Conservation (phyloP, 208 protist species). For the Novymonas esmeraldas region DNA sequence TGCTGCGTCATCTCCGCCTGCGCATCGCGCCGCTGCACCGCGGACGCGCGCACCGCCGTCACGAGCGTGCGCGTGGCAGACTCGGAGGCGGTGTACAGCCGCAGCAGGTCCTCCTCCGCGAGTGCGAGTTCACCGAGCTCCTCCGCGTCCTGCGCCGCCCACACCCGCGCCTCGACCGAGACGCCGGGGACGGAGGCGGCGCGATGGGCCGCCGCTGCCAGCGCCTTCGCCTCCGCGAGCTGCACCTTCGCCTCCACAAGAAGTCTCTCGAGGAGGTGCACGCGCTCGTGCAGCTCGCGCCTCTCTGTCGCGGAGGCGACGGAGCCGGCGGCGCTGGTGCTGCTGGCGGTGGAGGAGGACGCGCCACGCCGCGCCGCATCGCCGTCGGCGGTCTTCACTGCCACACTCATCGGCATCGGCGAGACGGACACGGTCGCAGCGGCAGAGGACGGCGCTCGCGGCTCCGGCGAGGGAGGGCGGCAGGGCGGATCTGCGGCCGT, state of each 20-base stretch:
- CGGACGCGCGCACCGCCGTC: conserved; percentile 4
- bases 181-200: background rate
- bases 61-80: background rate
- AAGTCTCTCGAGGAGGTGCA: conserved; percentile 29
- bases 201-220: conserved; percentile 8
- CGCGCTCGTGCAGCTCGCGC: conserved; percentile 23
- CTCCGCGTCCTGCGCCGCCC: conserved; percentile 15
- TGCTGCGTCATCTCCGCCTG: conserved; percentile 20
- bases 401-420: background rate
- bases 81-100: conserved; percentile 12
- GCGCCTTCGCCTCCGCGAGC: conserved; percentile 29
- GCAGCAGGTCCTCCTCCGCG: background rate
- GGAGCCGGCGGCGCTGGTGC: background rate
- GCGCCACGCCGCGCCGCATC: background rate
- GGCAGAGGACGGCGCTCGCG: too few relatives aligned
- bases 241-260: conserved; percentile 38
- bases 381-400: background rate
- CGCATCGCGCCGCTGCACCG: background rate
- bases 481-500: background rate
- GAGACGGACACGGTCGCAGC: background rate
- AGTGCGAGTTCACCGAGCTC: conserved; percentile 22
- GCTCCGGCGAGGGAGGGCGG: too few relatives aligned
- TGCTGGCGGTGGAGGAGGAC: background rate
- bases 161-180: conserved; percentile 11
- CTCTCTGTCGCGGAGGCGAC: background rate